Conservation (phyloP, 2,329 filamentous ascomycete genomes). For the Aspergillus luchuensis region DNA sequence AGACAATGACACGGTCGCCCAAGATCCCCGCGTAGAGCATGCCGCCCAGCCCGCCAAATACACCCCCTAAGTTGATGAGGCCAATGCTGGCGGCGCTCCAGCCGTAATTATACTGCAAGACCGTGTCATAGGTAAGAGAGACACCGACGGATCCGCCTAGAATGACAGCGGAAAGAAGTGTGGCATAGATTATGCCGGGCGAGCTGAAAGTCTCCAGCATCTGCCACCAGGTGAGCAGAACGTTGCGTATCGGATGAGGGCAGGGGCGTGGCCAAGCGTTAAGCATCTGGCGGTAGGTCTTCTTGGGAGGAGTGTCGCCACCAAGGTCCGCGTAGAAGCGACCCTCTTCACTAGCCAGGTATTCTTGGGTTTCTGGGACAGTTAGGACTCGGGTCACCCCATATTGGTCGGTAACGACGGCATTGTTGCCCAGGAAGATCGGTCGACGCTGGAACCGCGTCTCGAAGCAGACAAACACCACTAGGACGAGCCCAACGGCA, state of each 20-base stretch:
- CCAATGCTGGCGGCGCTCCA: constrained; percentile 33
- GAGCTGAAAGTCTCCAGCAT: constrained; percentile 33
- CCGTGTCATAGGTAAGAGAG: constrained; percentile 42
- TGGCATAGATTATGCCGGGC: constrained; percentile 43
- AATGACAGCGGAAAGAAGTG: constrained; percentile 40
- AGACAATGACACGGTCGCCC: constrained; percentile 27
- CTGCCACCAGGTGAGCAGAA: constrained; percentile 23
- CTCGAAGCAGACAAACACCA: constrained; percentile 46
- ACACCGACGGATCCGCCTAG: constrained; percentile 44
- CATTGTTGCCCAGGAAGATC: constrained; percentile 35
- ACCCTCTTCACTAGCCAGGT: not conserved
- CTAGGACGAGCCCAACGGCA: constrained; percentile 39
- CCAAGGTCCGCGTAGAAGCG: not conserved
- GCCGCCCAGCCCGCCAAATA: constrained; percentile 30
- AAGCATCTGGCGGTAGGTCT: constrained; percentile 33
- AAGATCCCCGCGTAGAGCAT: constrained; percentile 31
- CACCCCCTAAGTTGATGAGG: constrained; percentile 30
- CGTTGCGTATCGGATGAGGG: constrained; percentile 14
- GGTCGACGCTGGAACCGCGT: constrained; percentile 41
- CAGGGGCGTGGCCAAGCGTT: constrained; percentile 26
- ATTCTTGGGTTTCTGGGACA: constrained; percentile 31
- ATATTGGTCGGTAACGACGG: constrained; percentile 45
- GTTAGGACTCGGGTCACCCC: constrained; percentile 40
- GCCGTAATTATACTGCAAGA: constrained; percentile 37
- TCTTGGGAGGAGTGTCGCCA: constrained; percentile 4